Conservation (phyloP, 2,329 filamentous ascomycete species). For the Allantophomopsis cytisporea region DNA sequence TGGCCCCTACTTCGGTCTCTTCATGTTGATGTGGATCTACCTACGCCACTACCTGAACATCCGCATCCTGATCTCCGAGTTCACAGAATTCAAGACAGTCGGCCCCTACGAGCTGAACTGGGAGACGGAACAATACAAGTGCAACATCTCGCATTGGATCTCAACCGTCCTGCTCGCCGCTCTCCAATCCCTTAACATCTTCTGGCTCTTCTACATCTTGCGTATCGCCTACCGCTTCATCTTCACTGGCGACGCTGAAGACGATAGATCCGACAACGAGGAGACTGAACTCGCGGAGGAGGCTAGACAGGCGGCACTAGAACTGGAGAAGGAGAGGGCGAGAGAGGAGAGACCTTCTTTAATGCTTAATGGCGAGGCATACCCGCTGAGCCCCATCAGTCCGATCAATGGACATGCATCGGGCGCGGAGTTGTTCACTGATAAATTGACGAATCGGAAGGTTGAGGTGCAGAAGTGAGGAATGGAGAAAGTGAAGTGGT, state of each 20-base stretch:
- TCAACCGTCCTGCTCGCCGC: constrained; percentile 48
- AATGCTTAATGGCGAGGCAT: constrained; percentile 1
- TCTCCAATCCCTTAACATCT: constrained; percentile 64
- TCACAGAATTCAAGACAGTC: constrained; percentile 62
- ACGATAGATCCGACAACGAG: constrained; percentile 63
- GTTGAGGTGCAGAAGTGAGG: neutral
- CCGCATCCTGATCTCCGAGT: constrained; percentile 59
- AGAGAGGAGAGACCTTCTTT: neutral
- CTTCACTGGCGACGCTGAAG: constrained; percentile 43
- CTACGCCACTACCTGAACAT: constrained; percentile 78
- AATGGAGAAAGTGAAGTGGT: neutral
- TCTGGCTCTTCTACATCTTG: constrained; percentile 70
- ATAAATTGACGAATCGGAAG: constrained; percentile 1
- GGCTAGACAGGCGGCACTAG: constrained; percentile 6
- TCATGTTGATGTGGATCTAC: constrained; percentile 80
- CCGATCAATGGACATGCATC: constrained; percentile 7
- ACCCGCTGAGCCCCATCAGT: neutral
- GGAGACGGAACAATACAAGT: constrained; percentile 68
- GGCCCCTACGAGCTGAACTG: constrained; percentile 67
- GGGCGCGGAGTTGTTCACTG: constrained; percentile 14
- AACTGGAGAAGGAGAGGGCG: constrained; percentile 14
- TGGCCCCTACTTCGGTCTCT: constrained; percentile 73
- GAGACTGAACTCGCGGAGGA: constrained; percentile 28
- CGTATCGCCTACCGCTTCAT: constrained; percentile 63
- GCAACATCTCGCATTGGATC: constrained; percentile 53